Base-by-base conservation (phyloP, 2,329 filamentous ascomycete species). In the Arthrobotrys sinensis region DNA sequence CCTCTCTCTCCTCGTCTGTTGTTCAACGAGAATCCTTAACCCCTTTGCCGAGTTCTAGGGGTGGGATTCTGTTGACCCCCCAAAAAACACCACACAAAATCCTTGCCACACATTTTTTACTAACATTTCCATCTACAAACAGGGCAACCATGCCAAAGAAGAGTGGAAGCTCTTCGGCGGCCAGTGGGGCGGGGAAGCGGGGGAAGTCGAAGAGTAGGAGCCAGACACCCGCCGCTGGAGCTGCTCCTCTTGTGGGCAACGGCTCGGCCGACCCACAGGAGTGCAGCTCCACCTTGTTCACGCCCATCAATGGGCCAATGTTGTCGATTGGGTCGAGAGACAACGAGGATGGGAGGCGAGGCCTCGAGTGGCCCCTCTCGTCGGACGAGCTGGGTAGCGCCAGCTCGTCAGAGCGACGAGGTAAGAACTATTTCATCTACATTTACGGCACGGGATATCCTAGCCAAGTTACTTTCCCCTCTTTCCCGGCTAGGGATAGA, bases 11-110 rank as follows among this genome's bases (percentile, higher is more conserved):
- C 12, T 45, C 57, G 66, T 77, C 66, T 71, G 52, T 71, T 77
- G 69, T 55, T 52, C 50, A 36, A 60, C 34, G 11, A 50, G 53
- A 71, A 48, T 50, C 52, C 66, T 62, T 76, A 53, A 71, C 73
- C 73, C 73, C 73, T 77, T 77, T 77, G 73, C 73, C 73, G 73
- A 77, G 69, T 71, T 71, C 66, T 70, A 77, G 73, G 73, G 73
- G 73, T 77, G 73, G 71, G 73, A 77, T 77, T 71, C 65, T 60
- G 71, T 62, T 75, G 43, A 52, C 63, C 62, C 64, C 50, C 64
- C 38, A 70, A 71, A 71, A 70, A 70, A 77, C 48, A 70, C 66
- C 65, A 70, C 73, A 77, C 73, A 52, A 77, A 70, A 66, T 71
- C 40, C 57, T 77, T 70, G 66, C 73, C 73, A 77, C 73, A 77